Percentiles rank a stretch among this genome's conserved stretches.
phyloP scores from a whole-genome alignment of 345 rosid species.

The Mercurialis annua region DNA sequence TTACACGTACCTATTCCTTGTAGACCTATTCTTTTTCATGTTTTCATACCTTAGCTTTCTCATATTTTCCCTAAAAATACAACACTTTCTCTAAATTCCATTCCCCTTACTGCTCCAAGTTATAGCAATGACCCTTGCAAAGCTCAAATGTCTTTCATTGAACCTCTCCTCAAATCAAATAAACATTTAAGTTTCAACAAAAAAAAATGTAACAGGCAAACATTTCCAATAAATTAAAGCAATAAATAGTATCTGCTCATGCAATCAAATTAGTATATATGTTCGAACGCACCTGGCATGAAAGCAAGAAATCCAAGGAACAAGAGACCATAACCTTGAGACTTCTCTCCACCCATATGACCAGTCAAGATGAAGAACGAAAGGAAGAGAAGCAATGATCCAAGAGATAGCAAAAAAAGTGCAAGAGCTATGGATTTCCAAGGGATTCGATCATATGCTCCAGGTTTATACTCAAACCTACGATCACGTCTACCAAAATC shows the following conservation, averaged over 20 bases:
- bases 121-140: neutral
- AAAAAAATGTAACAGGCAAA: neutral
- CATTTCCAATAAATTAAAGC: neutral
- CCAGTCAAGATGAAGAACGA: slow-evolving; percentile 68
- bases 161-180: neutral
- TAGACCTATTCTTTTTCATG: neutral
- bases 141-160: no score
- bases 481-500: slow-evolving; percentile 45
- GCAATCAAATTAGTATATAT: neutral
- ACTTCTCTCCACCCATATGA: slow-evolving; percentile 82
- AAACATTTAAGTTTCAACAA: neutral
- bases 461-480: slow-evolving; percentile 68
- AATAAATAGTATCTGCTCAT: neutral
- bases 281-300: slow-evolving; percentile 60
- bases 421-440: slow-evolving; percentile 85
- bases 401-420: slow-evolving; percentile 59
- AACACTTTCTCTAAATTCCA: neutral
- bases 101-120: neutral
- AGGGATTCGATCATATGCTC: slow-evolving; percentile 58
- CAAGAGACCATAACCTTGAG: slow-evolving; percentile 77
- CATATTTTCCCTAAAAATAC: neutral
- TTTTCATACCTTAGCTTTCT: neutral
- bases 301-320: slow-evolving; percentile 75
- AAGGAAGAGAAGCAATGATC: slow-evolving; percentile 65
- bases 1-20: neutral